These are phyloP conservation scores for Pachysolen tannophilus DNA, from an alignment of 805 yeast genomes.

Conservation along the genomic window DNA sequence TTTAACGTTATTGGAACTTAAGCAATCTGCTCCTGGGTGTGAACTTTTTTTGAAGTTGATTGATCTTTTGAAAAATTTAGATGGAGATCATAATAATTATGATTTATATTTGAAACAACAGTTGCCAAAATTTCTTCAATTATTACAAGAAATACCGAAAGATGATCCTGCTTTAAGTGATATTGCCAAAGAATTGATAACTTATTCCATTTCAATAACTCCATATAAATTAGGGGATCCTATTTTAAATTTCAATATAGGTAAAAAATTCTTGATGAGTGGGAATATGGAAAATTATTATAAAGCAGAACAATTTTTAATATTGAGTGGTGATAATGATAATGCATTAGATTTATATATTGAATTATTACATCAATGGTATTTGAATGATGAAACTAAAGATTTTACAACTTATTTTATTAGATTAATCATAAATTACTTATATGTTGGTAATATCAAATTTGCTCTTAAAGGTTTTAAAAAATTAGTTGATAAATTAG, in stretches of 20 bases:
- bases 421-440: constrained; percentile 70
- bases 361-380: constrained; percentile 26
- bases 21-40: constrained; percentile 73
- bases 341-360: constrained; percentile 17
- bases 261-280: constrained; percentile 46
- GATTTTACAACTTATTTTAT: constrained; percentile 17
- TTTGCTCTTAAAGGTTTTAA: constrained; percentile 40
- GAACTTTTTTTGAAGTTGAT: constrained; percentile 68
- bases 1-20: constrained; percentile 53
- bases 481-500: constrained; percentile 26
- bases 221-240: constrained; percentile 62
- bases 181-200: constrained; percentile 55
- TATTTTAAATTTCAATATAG: constrained; percentile 66
- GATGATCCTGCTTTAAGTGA: constrained; percentile 57
- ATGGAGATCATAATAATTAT: constrained; percentile 21
- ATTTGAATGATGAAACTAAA: constrained; percentile 27
- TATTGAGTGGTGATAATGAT: constrained; percentile 14
- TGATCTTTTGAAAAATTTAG: constrained; percentile 51
- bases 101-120: constrained; percentile 16
- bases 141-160: constrained; percentile 34
- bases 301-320: constrained; percentile 19
- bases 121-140: constrained; percentile 30
- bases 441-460: constrained; percentile 58
- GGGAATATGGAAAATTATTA: constrained; percentile 18
- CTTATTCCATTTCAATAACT: constrained; percentile 54